Percentiles rank a stretch among this genome's conserved stretches.
Evolutionary conservation across 1,284 basidiomycete genomes (phyloP).

Genomic region (Trametes pubescens): DNA sequence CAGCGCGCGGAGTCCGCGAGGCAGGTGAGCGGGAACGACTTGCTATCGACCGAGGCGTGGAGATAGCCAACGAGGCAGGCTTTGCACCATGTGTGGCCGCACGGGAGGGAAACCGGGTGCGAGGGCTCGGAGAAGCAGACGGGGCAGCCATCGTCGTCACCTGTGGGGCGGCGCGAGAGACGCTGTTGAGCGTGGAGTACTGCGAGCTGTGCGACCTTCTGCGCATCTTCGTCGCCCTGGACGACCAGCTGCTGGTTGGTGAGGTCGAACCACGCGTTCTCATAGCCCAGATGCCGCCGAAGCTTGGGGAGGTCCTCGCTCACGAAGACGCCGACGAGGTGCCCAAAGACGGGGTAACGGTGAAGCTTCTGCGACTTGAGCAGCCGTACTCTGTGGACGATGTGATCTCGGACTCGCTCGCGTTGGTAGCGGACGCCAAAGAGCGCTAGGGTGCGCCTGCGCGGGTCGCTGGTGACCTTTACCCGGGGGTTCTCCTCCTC

Average conservation of each 20-base stretch:
- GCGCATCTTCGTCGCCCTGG: conserved; percentile 48
- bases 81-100: conserved; percentile 73
- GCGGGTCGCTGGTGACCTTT: conserved; percentile 51
- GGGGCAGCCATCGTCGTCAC: conserved; percentile 53
- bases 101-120: conserved; percentile 59
- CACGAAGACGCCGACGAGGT: conserved; percentile 54
- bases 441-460: conserved; percentile 56
- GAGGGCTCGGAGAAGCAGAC: conserved; percentile 65
- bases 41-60: conserved; percentile 59
- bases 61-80: conserved; percentile 66
- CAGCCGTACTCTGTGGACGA: conserved; percentile 54
- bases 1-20: conserved; percentile 69
- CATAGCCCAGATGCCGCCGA: conserved; percentile 49
- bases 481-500: conserved; percentile 48
- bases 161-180: conserved; percentile 28
- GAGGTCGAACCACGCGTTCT: conserved; percentile 48
- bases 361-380: conserved; percentile 51
- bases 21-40: conserved; percentile 72
- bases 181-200: conserved; percentile 47
- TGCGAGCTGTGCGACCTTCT: conserved; percentile 48
- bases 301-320: conserved; percentile 50
- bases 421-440: conserved; percentile 57
- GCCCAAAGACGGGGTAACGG: conserved; percentile 54
- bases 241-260: conserved; percentile 43
- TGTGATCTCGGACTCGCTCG: conserved; percentile 47